These are phyloP conservation scores for Strobilomyces echinocephalus DNA, from an alignment of 768 basidiomycete genomes.

Conservation along the genomic window DNA sequence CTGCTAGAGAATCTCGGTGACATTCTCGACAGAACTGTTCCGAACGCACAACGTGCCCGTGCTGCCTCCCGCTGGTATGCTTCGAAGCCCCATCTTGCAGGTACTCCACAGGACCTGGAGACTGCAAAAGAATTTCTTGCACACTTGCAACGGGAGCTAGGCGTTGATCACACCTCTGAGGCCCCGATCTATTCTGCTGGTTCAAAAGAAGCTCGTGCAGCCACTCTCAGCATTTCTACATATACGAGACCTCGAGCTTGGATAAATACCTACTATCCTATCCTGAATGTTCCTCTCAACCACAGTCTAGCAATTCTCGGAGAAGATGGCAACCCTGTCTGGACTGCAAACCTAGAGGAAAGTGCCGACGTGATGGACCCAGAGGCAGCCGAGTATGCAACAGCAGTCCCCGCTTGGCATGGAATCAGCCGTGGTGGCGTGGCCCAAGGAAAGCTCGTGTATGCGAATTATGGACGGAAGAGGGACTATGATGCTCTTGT, in stretches of 20 bases:
- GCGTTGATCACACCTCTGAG: constrained; percentile 28
- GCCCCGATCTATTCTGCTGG: constrained; percentile 55
- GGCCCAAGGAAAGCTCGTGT: constrained; percentile 54
- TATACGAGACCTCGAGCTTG: constrained; percentile 45
- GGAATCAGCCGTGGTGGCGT: constrained; percentile 65
- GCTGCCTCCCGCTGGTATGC: constrained; percentile 50
- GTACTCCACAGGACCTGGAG: constrained; percentile 48
- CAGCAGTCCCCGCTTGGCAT: constrained; percentile 62
- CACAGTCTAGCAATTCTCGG: constrained; percentile 52
- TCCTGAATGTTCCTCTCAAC: constrained; percentile 63
- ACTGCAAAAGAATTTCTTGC: constrained; percentile 54
- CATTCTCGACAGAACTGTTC: constrained; percentile 39
- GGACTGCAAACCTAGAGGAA: constrained; percentile 65
- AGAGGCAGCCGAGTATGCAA: constrained; percentile 53
- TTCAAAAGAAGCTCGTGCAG: constrained; percentile 45
- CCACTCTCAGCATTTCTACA: constrained; percentile 45
- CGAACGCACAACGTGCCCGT: constrained; percentile 45
- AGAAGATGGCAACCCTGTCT: constrained; percentile 43
- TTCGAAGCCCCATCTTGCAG: constrained; percentile 57
- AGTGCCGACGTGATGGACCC: constrained; percentile 61
- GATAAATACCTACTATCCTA: constrained; percentile 71
- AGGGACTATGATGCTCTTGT: constrained; percentile 60
- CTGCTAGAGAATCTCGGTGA: background rate
- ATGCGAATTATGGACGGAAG: constrained; percentile 56
- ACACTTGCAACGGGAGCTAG: constrained; percentile 49